phyloP scores from a whole-genome alignment of 257 asterid species.

The Solanum habrochaites region DNA sequence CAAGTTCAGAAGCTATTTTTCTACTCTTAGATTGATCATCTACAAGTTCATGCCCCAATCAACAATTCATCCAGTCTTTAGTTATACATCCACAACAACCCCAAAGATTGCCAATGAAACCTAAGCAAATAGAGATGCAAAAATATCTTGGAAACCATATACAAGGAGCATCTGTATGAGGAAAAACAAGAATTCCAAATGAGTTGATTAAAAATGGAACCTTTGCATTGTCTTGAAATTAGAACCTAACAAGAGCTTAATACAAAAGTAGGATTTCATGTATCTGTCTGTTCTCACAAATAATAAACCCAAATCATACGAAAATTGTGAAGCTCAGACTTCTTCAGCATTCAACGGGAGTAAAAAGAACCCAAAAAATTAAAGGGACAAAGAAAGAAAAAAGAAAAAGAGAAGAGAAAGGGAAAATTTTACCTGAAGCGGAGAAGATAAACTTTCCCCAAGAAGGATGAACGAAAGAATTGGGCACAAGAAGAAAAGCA shows the following conservation, averaged over 20 bases:
- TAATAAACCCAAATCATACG: not conserved
- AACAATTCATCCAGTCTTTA: not conserved
- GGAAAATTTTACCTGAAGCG: constrained; percentile 46
- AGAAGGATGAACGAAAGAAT: constrained; percentile 59
- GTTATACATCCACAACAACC: not conserved
- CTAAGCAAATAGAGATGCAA: not conserved
- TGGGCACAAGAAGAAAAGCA: constrained; percentile 76
- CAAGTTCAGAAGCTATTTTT: not conserved
- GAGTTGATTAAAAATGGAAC: not conserved
- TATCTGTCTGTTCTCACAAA: not conserved
- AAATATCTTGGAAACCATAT: not conserved
- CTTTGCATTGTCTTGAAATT: not conserved
- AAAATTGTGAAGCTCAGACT: not conserved
- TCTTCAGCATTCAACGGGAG: too few species aligned
- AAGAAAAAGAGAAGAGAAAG: constrained; percentile 33
- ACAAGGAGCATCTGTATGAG: not conserved
- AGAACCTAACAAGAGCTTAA: not conserved
- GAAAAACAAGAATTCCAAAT: not conserved
- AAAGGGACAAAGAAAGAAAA: not conserved
- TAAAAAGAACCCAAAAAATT: not conserved
- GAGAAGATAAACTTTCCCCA: constrained; percentile 54
- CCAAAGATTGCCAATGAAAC: not conserved
- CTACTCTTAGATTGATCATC: not conserved
- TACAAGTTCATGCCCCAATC: not conserved
- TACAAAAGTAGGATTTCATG: not conserved